Percentiles rank a stretch among this genome's conserved stretches.
These are phyloP conservation scores for Gremmenia infestans DNA, from an alignment of 2,329 filamentous ascomycete species.

Conservation along the genomic window DNA sequence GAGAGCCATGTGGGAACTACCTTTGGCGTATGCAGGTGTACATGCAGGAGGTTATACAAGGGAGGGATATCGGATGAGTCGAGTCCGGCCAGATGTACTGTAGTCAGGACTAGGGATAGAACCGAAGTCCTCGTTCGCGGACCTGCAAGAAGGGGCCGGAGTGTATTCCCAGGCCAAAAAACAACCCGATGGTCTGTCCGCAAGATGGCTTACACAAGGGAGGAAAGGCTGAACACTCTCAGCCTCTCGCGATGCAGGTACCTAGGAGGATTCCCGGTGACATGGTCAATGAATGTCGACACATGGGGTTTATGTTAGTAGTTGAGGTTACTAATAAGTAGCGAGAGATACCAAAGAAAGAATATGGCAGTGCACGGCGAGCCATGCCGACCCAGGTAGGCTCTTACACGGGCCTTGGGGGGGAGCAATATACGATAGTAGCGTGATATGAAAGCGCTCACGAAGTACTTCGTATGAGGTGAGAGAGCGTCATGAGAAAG, in stretches of 20 bases:
- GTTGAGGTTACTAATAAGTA: constrained; percentile 4
- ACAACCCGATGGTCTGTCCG: constrained; percentile 24
- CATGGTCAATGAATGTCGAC: constrained; percentile 1
- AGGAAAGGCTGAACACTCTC: constrained; percentile 27
- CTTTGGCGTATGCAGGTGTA: constrained; percentile 26
- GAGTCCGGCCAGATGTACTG: constrained; percentile 8
- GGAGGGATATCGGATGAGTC: constrained; percentile 22
- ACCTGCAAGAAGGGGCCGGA: constrained; percentile 12
- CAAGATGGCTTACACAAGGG: constrained; percentile 16
- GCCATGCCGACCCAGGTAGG: not conserved
- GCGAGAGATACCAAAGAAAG: constrained; percentile 10
- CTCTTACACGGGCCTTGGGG: constrained; percentile 1
- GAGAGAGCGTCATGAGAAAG: constrained; percentile 1
- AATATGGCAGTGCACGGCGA: constrained; percentile 13
- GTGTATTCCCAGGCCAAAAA: constrained; percentile 11
- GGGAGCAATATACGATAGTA: constrained; percentile 3
- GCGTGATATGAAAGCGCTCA: not conserved
- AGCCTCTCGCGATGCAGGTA: constrained; percentile 24
- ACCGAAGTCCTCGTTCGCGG: constrained; percentile 7
- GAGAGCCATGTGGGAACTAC: constrained; percentile 8
- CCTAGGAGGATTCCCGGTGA: constrained; percentile 5
- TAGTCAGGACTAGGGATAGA: constrained; percentile 10
- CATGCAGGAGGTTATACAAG: constrained; percentile 24
- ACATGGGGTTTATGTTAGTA: not conserved
- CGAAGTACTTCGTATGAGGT: not conserved